Base-by-base conservation (phyloP, 345 rosid species). In the Theobroma cacao region DNA sequence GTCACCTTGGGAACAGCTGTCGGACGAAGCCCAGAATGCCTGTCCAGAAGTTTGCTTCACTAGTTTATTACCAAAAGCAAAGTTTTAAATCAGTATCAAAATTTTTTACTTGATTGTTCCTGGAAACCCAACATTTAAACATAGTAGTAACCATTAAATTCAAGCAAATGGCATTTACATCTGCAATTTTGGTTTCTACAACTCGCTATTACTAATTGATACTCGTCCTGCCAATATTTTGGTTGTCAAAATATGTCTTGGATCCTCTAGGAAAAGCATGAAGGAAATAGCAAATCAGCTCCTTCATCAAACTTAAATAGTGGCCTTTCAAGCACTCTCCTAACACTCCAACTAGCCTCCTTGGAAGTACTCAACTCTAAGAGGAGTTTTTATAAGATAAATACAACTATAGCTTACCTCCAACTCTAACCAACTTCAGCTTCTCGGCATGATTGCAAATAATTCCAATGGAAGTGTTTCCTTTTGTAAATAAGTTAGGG, bases 401-500 rank as follows among this genome's bases (percentile, higher is more conserved):
- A n/a, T 38, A 43, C 72, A 47, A 61, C 28, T 10, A 36, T 4
- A 28, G 38, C 5, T 12, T 61, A 69, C 64, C 36, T 7, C 74
- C 31, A 14, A 38, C 9, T 68, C 75, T 31, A 50, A 22, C 62
- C 66, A 40, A 13, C 45, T 61, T 60, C 45, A 41, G 67, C 77
- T 58, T 77, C 38, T 74, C 24, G 31, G 31, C 55, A 76, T n/a
- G 62, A 62, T 12, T 0, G 18, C 20, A 11, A 59, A 70, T 10
- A 56, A 20, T 50, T 48, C 53, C 33, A 34, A 79, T n/a, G 68
- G 48, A 67, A 76, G 71, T 48, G 55, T 72, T 83, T 79, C 80
- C 34, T 78, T 47, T 38, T 26, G 52, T 14, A 18, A 75, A 31
- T 40, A 77, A 31, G 3, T 41, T 0, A 22, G 1, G 73, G 74